These are phyloP conservation scores for Alternaria sp. DNA, from an alignment of 2,329 filamentous ascomycete genomes.

Conservation along the genomic window DNA sequence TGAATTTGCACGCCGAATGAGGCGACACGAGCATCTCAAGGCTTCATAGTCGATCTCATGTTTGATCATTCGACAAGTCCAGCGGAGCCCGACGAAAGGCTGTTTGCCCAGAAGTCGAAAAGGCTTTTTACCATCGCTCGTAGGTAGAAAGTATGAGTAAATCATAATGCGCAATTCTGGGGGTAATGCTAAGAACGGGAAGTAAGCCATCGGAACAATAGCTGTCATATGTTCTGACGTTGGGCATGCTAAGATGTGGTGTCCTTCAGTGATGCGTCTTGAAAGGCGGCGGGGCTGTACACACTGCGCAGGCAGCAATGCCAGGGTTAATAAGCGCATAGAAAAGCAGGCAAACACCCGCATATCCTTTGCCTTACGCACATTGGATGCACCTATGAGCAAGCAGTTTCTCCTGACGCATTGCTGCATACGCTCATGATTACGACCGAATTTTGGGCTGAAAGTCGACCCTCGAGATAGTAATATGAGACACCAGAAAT, in stretches of 20 bases:
- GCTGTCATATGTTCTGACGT: neutral
- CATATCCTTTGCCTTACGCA: neutral
- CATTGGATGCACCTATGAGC: neutral
- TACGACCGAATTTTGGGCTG: neutral
- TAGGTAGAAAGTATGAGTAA: neutral
- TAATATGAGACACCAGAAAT: neutral
- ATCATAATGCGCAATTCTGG: neutral
- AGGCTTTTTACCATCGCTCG: neutral
- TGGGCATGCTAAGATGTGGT: neutral
- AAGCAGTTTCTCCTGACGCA: neutral
- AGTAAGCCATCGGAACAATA: neutral
- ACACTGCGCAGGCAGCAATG: neutral
- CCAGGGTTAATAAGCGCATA: neutral
- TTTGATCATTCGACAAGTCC: neutral
- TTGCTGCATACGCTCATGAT: neutral
- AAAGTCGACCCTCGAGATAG: neutral
- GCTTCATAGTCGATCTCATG: neutral
- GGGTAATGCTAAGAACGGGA: neutral
- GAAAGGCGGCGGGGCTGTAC: neutral
- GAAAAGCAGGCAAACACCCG: neutral
- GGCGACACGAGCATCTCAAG: neutral
- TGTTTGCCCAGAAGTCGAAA: neutral
- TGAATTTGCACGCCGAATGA: neutral
- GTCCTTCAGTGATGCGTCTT: neutral
- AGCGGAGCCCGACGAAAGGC: neutral